phyloP scores from a whole-genome alignment of 257 asterid species.

The Leptodermis oblonga region DNA sequence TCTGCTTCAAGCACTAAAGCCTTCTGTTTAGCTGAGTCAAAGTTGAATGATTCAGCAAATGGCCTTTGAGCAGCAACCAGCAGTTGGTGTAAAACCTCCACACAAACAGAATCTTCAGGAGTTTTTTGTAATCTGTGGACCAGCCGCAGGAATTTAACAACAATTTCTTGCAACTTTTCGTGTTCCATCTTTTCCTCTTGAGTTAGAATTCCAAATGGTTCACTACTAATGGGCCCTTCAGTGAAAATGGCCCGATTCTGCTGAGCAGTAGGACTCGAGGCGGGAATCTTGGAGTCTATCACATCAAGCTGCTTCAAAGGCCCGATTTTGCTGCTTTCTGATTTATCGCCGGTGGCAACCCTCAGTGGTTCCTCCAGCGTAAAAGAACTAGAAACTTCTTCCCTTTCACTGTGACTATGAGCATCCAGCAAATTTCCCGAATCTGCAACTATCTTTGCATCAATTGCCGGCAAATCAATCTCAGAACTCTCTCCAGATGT shows the following conservation, averaged over 20 bases:
- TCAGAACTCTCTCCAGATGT: too few species aligned
- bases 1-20: constrained; percentile 44
- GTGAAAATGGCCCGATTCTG: constrained; percentile 5
- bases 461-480: constrained; percentile 29
- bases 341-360: too few species aligned
- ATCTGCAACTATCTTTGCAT: constrained; percentile 27
- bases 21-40: constrained; percentile 33
- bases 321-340: constrained; percentile 15
- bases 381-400: constrained; percentile 26
- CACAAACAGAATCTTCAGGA: constrained; percentile 43
- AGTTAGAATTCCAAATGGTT: constrained; percentile 25
- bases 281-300: constrained; percentile 21
- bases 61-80: constrained; percentile 34
- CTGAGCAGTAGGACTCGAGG: constrained; percentile 15
- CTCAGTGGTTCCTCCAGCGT: too few species aligned
- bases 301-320: constrained; percentile 18
- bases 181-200: constrained; percentile 37
- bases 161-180: constrained; percentile 38
- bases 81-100: constrained; percentile 40
- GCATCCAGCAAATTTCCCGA: constrained; percentile 27
- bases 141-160: constrained; percentile 47
- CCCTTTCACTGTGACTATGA: constrained; percentile 21
- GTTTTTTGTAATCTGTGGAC: constrained; percentile 40
- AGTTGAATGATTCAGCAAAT: constrained; percentile 25
- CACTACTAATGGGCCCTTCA: constrained; percentile 8